Evolutionary conservation across 2,329 filamentous ascomycete genomes (phyloP), one percentile per base, ranked within the genome.

Genomic region (Colletotrichum sp.): DNA sequence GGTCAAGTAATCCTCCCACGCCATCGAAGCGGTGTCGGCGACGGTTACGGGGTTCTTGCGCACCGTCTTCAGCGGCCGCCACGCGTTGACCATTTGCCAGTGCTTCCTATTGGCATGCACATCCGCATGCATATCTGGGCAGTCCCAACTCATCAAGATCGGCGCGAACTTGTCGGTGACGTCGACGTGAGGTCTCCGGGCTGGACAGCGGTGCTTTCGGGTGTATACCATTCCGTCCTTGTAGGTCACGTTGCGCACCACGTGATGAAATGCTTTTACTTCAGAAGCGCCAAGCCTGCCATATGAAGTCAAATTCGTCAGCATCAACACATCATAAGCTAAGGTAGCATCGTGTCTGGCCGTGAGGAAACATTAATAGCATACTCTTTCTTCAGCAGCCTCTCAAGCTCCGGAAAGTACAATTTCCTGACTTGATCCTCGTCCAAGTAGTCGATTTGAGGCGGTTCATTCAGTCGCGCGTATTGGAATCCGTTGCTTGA

Each of bases 31-130:
- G 3, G 61, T 71, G 8, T 60, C 43, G 10, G 48, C 61, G 13
- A 71, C 69, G 13, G 61, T 60, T 2, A 71, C 61, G 10, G 61
- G 61, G 34, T 60, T 71, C 34, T 66, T 71, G n/a, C 69, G 69
- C 25, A 71, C 69, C 61, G 52, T 71, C 43, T 60, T 66, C 32
- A 71, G 27, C 9, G 61, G 70, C 48, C 69, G 28, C 69, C 69
- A 71, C 22, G 61, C 69, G 48, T 71, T 71, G 61, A 71, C 61
- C 69, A 71, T 71, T 28, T 71, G 69, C 69, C 61, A 71, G 25
- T 58, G 69, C 48, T 71, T 71, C 1, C 62, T 52, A 15, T 60
- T 71, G 10, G 15, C n/a, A n/a, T 60, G 61, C 30, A 66, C 48
- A 27, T 71, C 48, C 5, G 70, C 61, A 52, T 66, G 70, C 62